These are phyloP conservation scores for Arthrobotrys entomopaga DNA, from an alignment of 2,329 filamentous ascomycete species.

Conservation along the genomic window DNA sequence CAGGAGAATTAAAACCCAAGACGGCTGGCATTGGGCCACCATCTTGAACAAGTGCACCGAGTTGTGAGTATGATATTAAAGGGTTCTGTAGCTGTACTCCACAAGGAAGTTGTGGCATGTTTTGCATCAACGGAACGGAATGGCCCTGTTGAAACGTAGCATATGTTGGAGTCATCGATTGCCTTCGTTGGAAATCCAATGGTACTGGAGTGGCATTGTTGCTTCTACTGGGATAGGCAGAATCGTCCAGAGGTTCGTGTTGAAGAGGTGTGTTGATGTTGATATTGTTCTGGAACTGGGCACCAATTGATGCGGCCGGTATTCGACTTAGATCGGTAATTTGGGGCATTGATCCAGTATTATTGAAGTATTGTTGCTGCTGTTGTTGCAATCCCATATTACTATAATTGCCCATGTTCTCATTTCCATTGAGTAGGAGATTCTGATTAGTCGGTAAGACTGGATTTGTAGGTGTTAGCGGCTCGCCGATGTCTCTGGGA, in stretches of 20 bases:
- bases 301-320: conserved; percentile 46
- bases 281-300: conserved; percentile 38
- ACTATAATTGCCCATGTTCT: conserved; percentile 12
- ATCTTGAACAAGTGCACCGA: conserved; percentile 51
- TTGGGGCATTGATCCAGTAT: conserved; percentile 29
- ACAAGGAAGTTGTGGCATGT: conserved; percentile 27
- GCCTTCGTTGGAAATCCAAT: conserved; percentile 40
- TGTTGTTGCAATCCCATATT: conserved; percentile 7
- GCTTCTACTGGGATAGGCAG: conserved; percentile 44
- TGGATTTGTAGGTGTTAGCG: conserved; percentile 35
- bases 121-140: conserved; percentile 26
- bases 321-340: conserved; percentile 51
- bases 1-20: conserved; percentile 49
- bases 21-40: conserved; percentile 53
- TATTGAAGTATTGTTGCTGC: conserved; percentile 35
- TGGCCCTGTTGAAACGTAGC: conserved; percentile 34
- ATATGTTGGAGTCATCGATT: conserved; percentile 47
- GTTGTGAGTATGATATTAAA: conserved; percentile 41
- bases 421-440: not conserved
- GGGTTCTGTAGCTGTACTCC: conserved; percentile 25
- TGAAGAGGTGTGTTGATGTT: conserved; percentile 34
- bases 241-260: conserved; percentile 44
- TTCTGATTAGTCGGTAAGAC: conserved; percentile 8
- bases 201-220: conserved; percentile 52
- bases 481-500: conserved; percentile 23